Evolutionary conservation across 306 rosid genomes (phyloP).

Genomic region (Calophaca sinica): DNA sequence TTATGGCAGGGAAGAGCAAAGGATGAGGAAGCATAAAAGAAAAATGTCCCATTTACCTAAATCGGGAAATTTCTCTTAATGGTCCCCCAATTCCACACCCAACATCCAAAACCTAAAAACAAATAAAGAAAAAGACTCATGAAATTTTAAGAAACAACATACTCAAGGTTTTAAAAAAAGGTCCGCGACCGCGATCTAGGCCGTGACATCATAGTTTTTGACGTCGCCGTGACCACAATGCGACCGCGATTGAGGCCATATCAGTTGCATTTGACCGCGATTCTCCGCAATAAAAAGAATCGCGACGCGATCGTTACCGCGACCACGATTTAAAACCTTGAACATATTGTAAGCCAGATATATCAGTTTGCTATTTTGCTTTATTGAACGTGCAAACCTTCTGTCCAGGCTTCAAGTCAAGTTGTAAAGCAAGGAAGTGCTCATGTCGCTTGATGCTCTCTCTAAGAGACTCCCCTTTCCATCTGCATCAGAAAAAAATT

Average conservation of each 20-base stretch:
- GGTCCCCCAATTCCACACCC: slow-evolving; percentile 99
- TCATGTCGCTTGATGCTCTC: slow-evolving; percentile 97
- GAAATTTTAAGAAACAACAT: slow-evolving; percentile 15
- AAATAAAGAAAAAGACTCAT: neutral
- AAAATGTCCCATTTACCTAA: slow-evolving; percentile 63
- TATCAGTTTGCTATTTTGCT: slow-evolving; percentile 20
- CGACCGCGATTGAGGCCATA: too few species aligned
- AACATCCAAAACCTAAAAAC: slow-evolving; percentile 81
- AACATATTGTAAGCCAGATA: neutral
- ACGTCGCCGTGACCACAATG: too few species aligned
- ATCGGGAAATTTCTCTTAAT: slow-evolving; percentile 83
- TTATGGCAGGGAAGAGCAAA: neutral
- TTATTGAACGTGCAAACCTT: slow-evolving; percentile 63
- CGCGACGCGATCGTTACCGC: too few species aligned
- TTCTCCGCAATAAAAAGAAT: too few species aligned
- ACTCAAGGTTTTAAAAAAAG: neutral
- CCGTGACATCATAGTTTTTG: too few species aligned
- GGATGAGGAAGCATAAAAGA: neutral
- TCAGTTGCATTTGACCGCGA: too few species aligned
- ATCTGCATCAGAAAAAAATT: slow-evolving; percentile 55
- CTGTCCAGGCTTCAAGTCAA: slow-evolving; percentile 81
- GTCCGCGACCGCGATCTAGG: too few species aligned
- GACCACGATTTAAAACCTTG: too few species aligned
- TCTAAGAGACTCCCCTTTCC: slow-evolving; percentile 86
- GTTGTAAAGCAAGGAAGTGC: slow-evolving; percentile 92